These are phyloP conservation scores for Dictyostelium firmibasis DNA, from an alignment of 78 protist genomes.

Conservation along the genomic window DNA sequence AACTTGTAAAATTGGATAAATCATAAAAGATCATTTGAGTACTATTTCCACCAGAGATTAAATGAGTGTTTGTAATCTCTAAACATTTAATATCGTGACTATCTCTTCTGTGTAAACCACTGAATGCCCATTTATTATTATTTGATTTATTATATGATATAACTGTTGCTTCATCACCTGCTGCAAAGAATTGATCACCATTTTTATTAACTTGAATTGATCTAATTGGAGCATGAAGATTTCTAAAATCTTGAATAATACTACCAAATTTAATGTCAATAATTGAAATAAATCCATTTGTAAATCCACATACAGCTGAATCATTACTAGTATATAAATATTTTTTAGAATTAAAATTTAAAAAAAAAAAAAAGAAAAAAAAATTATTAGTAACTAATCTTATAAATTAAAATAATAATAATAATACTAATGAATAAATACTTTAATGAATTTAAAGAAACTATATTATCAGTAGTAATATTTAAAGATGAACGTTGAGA, in stretches of 20 bases:
- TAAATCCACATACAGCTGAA: slow-evolving; percentile 9
- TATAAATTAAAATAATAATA: neutral
- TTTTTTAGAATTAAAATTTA: neutral
- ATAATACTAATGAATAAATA: neutral
- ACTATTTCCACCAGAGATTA: slow-evolving; percentile 2
- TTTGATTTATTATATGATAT: neutral
- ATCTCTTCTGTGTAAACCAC: slow-evolving; percentile 25
- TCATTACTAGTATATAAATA: too few relatives aligned
- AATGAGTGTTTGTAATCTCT: neutral
- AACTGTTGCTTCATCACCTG: slow-evolving; percentile 25
- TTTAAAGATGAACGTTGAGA: slow-evolving; percentile 2
- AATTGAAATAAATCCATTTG: slow-evolving; percentile 25
- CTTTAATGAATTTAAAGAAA: neutral
- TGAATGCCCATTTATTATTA: neutral
- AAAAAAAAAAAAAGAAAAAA: neutral
- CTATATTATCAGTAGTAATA: slow-evolving; percentile 8
- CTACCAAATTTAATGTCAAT: slow-evolving; percentile 13
- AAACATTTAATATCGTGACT: slow-evolving; percentile 23
- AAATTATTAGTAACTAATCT: neutral
- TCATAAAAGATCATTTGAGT: slow-evolving; percentile 28
- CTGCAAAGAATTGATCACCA: neutral
- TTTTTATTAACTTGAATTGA: neutral
- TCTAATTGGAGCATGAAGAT: slow-evolving; percentile 27
- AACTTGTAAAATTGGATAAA: neutral
- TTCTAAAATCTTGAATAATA: slow-evolving; percentile 30